phyloP scores from a whole-genome alignment of 768 basidiomycete genomes.

The Mycena olivaceomarginata region DNA sequence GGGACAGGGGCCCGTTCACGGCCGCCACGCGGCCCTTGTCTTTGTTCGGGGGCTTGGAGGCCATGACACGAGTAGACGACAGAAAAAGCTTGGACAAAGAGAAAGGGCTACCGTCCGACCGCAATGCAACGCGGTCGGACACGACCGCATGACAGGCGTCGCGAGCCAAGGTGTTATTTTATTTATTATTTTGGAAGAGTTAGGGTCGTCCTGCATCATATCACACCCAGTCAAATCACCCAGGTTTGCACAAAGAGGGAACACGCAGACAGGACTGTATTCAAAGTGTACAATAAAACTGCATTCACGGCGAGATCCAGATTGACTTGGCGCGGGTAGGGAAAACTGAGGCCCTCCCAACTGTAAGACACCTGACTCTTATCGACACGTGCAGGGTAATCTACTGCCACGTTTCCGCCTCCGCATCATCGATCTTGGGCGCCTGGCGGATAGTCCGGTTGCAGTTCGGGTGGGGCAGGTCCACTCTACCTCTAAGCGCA shows the following conservation, averaged over 20 bases:
- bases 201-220: too few relatives aligned
- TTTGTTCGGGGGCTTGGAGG: neutral
- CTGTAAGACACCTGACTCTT: neutral
- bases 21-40: neutral
- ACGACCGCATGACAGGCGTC: too few relatives aligned
- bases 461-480: neutral
- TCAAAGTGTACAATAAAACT: neutral
- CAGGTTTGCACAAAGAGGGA: neutral
- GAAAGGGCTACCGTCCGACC: too few relatives aligned
- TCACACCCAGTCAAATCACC: too few relatives aligned
- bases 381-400: neutral
- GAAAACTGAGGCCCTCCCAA: conserved; percentile 2
- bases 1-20: neutral
- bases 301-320: neutral
- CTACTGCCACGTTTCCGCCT: neutral
- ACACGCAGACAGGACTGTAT: neutral
- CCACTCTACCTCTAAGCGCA: neutral
- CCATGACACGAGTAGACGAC: neutral
- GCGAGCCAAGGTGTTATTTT: too few relatives aligned
- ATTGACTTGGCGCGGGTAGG: neutral
- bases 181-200: too few relatives aligned
- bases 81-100: too few relatives aligned
- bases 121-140: too few relatives aligned
- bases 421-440: neutral
- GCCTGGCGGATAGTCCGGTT: too few relatives aligned